Base-by-base conservation (phyloP, 495 filamentous ascomycete species). In the Margaritispora aquatica region DNA sequence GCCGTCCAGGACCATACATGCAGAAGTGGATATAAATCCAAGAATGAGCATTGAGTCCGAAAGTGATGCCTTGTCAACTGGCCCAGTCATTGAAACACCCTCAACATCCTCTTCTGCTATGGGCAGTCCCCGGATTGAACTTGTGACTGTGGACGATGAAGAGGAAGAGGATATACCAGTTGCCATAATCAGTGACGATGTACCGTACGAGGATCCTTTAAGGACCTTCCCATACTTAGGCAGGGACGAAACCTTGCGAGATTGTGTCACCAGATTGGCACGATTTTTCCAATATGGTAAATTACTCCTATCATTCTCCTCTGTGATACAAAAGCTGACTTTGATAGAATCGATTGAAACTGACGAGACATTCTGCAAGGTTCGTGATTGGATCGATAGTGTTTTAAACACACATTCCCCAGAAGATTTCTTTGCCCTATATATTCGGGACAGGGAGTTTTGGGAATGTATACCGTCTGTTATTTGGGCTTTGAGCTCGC, bases 341-440 rank as follows among this genome's bases (percentile, higher is more conserved):
- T 52, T 7, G 15, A 5, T 59, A 77, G 70, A 79, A 54, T 58
- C 57, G n/a, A 31, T 58, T n/a, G 53, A 63, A 60, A 73, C 75
- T 48, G 71, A 75, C 3, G 69, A 71, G 15, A 71, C 72, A 8
- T 63, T 77, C 49, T 66, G 65, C 20, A 62, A 64, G 44, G 29
- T 82, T 5, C 63, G 68, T 7, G 60, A 67, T 1, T 83, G 78
- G 77, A 69, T 82, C 13, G 69, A 75, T 15, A 63, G 55, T 23
- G 80, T 72, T 57, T 41, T 80, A 24, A 74, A 65, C 50, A 65
- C 70, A 21, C 61, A 65, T 23, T 54, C 54, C 10, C 61, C 54
- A 10, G 55, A 65, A 17, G 61, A 67, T n/a, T 51, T 71, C 54
- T 66, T 64, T 31, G 68, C 75, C 27, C 69, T 72, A 1, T 77